phyloP scores from a whole-genome alignment of 2,329 filamentous ascomycete genomes.

The Hypoxylon sp. region DNA sequence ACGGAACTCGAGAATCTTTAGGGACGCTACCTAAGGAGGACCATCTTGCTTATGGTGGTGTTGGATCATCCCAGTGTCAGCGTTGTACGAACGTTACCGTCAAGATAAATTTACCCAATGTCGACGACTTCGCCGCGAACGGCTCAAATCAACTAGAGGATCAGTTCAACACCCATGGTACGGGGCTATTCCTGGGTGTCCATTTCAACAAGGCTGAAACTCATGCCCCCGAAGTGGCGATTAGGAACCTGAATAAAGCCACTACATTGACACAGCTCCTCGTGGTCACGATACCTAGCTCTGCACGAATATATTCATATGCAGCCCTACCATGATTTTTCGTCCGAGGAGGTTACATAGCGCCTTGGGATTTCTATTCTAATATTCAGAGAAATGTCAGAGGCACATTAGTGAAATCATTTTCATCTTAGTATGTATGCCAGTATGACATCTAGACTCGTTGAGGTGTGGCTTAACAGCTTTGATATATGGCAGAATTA shows the following conservation, averaged over 20 bases:
- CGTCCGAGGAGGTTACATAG: conserved; percentile 34
- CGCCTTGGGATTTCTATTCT: conserved; percentile 25
- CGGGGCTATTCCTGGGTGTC: conserved; percentile 31
- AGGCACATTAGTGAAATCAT: conserved; percentile 23
- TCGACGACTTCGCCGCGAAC: neutral
- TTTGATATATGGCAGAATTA: conserved; percentile 18
- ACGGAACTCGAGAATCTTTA: neutral
- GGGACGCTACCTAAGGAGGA: neutral
- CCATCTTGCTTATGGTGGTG: neutral
- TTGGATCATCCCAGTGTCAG: conserved; percentile 1
- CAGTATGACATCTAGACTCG: conserved; percentile 30
- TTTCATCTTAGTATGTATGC: conserved; percentile 2
- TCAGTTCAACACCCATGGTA: neutral
- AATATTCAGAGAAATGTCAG: conserved; percentile 7
- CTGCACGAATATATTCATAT: conserved; percentile 32
- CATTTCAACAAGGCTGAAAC: conserved; percentile 19
- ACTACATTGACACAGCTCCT: conserved; percentile 10
- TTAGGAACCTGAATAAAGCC: conserved; percentile 11
- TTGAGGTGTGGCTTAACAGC: conserved; percentile 22
- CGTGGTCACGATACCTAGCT: conserved; percentile 4
- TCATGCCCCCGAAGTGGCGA: neutral
- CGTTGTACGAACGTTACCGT: conserved; percentile 4
- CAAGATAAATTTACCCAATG: conserved; percentile 12
- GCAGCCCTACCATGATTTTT: conserved; percentile 37
- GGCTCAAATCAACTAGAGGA: neutral